phyloP scores from a whole-genome alignment of 2,329 filamentous ascomycete genomes.

The Ophiostoma montium region DNA sequence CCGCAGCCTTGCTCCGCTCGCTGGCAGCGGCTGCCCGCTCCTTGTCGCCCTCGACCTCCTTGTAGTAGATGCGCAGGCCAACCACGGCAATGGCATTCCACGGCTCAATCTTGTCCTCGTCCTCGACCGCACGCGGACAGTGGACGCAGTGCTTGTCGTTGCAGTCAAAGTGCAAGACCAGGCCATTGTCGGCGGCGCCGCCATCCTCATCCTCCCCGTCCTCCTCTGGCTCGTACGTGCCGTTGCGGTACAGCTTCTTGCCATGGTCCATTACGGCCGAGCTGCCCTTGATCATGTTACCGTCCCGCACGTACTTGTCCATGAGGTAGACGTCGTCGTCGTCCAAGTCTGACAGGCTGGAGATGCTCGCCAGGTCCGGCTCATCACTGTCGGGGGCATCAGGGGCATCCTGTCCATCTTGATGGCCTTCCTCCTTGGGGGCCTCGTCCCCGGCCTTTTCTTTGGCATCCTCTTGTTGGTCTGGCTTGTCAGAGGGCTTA shows the following conservation, averaged over 20 bases:
- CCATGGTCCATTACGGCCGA: no score
- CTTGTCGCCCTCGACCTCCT: slow-evolving; percentile 15
- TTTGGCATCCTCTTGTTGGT: not conserved
- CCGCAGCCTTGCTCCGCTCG: not conserved
- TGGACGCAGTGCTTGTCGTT: not conserved
- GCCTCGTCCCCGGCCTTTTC: not conserved
- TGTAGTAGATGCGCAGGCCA: slow-evolving; percentile 44
- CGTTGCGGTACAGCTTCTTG: no score
- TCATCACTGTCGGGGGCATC: not conserved
- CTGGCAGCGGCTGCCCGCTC: not conserved
- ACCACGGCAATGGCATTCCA: slow-evolving; percentile 51
- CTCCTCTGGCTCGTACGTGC: no score
- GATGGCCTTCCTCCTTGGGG: no score
- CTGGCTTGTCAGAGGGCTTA: no score
- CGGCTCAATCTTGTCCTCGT: slow-evolving; percentile 23
- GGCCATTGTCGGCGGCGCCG: no score
- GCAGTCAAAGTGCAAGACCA: not conserved
- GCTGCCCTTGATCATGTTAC: no score
- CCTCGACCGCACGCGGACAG: not conserved
- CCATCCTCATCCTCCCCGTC: no score
- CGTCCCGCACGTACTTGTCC: no score
- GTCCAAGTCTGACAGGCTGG: slow-evolving; percentile 17
- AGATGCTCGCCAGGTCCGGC: slow-evolving; percentile 13
- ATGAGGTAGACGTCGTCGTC: slow-evolving; percentile 18
- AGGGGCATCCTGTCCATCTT: no score